Conservation (phyloP, 1,284 basidiomycete species). For the Boletellus deceptivus region DNA sequence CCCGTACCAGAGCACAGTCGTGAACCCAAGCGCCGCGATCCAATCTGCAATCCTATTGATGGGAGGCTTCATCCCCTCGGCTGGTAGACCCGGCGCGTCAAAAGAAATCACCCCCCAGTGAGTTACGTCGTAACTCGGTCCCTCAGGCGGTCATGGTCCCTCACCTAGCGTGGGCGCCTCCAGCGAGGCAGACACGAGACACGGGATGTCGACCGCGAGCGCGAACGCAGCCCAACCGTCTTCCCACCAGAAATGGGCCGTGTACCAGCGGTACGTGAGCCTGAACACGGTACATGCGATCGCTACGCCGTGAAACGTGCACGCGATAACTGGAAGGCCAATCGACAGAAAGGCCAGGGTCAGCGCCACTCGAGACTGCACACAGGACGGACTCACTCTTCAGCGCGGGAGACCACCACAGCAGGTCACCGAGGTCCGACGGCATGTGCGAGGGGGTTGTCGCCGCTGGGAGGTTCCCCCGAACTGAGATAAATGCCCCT, state of each 20-base stretch:
- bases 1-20: conserved; percentile 23
- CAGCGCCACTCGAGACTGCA: neutral
- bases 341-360: no score
- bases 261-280: conserved; percentile 22
- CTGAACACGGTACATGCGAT: conserved; percentile 26
- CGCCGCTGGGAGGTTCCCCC: no score
- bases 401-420: conserved; percentile 14
- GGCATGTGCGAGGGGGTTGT: no score
- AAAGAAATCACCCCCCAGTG: neutral
- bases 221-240: conserved; percentile 26
- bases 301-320: conserved; percentile 20
- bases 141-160: neutral
- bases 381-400: conserved; percentile 11
- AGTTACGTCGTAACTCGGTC: no score
- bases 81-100: neutral
- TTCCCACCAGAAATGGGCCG: conserved; percentile 28
- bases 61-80: neutral
- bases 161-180: conserved; percentile 5
- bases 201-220: conserved; percentile 18
- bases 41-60: conserved; percentile 8
- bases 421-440: neutral
- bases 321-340: conserved; percentile 11
- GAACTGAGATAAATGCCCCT: no score
- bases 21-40: conserved; percentile 16
- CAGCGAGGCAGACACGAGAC: conserved; percentile 11